Conservation (phyloP, 345 rosid species). For the Arabis alpina region DNA sequence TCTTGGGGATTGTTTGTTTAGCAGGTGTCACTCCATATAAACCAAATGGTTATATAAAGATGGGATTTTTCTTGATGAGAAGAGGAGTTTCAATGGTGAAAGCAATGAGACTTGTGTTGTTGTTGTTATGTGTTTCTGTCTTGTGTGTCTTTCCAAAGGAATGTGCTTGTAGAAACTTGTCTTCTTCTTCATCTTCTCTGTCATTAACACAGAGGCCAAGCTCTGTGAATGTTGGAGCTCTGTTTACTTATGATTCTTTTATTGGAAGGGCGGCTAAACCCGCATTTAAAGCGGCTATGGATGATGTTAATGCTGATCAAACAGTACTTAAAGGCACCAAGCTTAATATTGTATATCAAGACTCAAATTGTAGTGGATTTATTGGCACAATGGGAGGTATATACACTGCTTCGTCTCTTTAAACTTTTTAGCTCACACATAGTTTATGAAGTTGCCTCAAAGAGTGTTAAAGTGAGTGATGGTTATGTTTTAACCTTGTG, state of each 20-base stretch:
- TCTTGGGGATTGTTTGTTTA: conserved; percentile 22
- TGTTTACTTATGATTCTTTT: conserved; percentile 71
- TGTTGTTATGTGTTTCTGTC: conserved; percentile 50
- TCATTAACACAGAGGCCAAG: conserved; percentile 52
- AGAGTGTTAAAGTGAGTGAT: not conserved
- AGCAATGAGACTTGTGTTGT: conserved; percentile 41
- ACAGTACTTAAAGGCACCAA: conserved; percentile 57
- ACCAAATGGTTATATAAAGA: conserved; percentile 37
- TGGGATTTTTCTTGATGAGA: conserved; percentile 44
- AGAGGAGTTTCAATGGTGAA: conserved; percentile 26
- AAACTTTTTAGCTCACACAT: not conserved
- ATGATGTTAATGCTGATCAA: conserved; percentile 74
- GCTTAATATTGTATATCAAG: conserved; percentile 54
- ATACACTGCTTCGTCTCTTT: conserved; percentile 8
- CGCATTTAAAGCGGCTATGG: conserved; percentile 70
- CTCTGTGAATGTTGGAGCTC: conserved; percentile 67
- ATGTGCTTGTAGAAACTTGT: conserved; percentile 38
- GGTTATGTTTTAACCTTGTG: conserved; percentile 18
- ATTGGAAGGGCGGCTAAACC: conserved; percentile 82
- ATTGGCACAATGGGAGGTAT: conserved; percentile 89
- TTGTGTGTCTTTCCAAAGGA: conserved; percentile 46
- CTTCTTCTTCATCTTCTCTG: conserved; percentile 48
- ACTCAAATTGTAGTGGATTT: conserved; percentile 93
- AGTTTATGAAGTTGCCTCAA: not conserved
- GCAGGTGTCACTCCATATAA: conserved; percentile 22